These are phyloP conservation scores for Neurospora sp. DNA, from an alignment of 495 filamentous ascomycete genomes.

Conservation along the genomic window DNA sequence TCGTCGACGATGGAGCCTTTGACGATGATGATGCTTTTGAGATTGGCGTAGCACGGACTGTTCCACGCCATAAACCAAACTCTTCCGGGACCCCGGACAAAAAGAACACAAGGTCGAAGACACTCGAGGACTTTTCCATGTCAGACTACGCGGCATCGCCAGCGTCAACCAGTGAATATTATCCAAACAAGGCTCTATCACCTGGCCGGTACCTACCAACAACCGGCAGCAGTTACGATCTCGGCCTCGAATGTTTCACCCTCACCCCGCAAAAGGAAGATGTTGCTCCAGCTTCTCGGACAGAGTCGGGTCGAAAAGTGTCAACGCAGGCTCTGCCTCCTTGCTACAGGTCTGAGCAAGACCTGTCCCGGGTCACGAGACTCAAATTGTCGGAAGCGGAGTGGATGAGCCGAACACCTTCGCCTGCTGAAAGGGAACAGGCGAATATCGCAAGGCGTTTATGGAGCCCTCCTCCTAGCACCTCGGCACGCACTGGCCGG, in stretches of 20 bases:
- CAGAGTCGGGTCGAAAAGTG: background rate
- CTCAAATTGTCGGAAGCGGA: conserved; percentile 25
- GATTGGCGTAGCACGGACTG: conserved; percentile 21
- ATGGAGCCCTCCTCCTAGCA: conserved; percentile 11
- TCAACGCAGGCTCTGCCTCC: conserved; percentile 4
- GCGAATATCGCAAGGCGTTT: background rate
- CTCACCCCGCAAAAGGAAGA: conserved; percentile 11
- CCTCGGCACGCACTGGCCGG: background rate
- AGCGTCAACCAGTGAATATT: conserved; percentile 16
- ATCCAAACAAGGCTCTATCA: conserved; percentile 10
- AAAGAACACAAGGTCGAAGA: background rate
- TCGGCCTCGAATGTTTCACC: conserved; percentile 17
- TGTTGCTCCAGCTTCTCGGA: background rate
- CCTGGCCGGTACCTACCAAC: conserved; percentile 23
- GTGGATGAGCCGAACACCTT: conserved; percentile 31
- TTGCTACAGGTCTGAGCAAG: conserved; percentile 1
- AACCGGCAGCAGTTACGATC: conserved; percentile 26
- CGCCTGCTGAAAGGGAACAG: conserved; percentile 11
- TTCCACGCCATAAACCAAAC: background rate
- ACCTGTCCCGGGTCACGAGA: conserved; percentile 1
- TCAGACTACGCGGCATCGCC: conserved; percentile 28
- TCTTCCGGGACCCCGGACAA: background rate
- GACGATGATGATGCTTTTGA: conserved; percentile 22
- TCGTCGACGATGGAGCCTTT: conserved; percentile 30
- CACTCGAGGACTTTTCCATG: conserved; percentile 13